Conservation (phyloP, 345 rosid genomes). For the Excoecaria cochinchinensis region DNA sequence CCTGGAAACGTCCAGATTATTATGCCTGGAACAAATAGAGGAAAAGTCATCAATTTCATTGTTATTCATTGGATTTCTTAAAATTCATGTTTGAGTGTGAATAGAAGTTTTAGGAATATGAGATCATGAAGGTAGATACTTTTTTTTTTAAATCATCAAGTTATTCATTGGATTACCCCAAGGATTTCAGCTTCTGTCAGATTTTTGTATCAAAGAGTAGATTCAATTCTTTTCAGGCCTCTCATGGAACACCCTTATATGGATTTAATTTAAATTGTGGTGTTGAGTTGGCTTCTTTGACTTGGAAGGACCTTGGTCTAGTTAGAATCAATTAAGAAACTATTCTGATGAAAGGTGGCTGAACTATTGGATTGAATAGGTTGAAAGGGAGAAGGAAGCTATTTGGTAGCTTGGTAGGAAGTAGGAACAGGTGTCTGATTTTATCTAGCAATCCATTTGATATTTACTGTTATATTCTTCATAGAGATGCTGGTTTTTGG, state of each 20-base stretch:
- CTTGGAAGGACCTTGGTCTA: background rate
- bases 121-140: background rate
- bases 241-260: background rate
- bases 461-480: background rate
- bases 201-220: background rate
- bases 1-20: background rate
- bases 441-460: background rate
- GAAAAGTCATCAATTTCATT: background rate
- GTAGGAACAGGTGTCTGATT: background rate
- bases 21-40: background rate
- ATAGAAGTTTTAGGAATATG: background rate
- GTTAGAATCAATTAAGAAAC: background rate
- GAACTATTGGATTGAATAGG: background rate
- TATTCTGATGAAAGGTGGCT: background rate
- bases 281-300: background rate
- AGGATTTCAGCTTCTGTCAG: background rate
- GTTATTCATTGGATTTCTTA: too few species aligned
- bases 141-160: background rate
- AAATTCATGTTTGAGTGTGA: too few species aligned
- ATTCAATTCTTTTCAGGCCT: background rate
- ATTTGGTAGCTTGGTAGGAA: background rate
- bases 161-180: background rate
- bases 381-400: background rate
- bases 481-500: background rate
- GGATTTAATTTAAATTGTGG: background rate